These are phyloP conservation scores for Powellomyces hirtus DNA, from an alignment of 192 early-diverging fungal species.

Conservation along the genomic window DNA sequence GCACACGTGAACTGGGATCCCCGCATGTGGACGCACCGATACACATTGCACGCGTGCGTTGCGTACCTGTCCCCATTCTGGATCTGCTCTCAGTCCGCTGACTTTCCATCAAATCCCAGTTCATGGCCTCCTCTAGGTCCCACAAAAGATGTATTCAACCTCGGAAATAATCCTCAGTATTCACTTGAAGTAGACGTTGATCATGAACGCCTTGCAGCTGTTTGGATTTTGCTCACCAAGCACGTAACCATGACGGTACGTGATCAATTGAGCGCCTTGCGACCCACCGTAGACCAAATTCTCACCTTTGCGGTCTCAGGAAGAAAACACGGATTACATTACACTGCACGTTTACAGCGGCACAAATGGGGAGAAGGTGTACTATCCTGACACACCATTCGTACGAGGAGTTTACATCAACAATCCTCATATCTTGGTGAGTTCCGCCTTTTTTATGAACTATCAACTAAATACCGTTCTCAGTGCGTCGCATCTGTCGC, in stretches of 20 bases:
- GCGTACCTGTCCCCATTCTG: background rate
- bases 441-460: background rate
- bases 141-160: slow-evolving; percentile 4
- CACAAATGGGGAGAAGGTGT: slow-evolving; percentile 61
- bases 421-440: slow-evolving; percentile 69
- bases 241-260: slow-evolving; percentile 66
- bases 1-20: slow-evolving; percentile 90
- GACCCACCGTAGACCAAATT: background rate
- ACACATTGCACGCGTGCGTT: slow-evolving; percentile 72
- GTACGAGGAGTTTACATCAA: slow-evolving; percentile 82
- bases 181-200: slow-evolving; percentile 59
- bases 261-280: background rate
- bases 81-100: background rate
- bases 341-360: slow-evolving; percentile 80
- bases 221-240: slow-evolving; percentile 82
- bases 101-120: background rate
- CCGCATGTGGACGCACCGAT: slow-evolving; percentile 62
- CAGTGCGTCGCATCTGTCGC: slow-evolving; percentile 4
- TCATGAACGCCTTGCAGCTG: slow-evolving; percentile 48
- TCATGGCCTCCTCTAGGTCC: slow-evolving; percentile 32
- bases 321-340: slow-evolving; percentile 85
- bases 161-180: slow-evolving; percentile 15
- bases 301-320: slow-evolving; percentile 29
- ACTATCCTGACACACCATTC: slow-evolving; percentile 64
- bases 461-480: slow-evolving; percentile 1